Conservation (phyloP, 306 rosid species). For the Gleditsia sinensis region DNA sequence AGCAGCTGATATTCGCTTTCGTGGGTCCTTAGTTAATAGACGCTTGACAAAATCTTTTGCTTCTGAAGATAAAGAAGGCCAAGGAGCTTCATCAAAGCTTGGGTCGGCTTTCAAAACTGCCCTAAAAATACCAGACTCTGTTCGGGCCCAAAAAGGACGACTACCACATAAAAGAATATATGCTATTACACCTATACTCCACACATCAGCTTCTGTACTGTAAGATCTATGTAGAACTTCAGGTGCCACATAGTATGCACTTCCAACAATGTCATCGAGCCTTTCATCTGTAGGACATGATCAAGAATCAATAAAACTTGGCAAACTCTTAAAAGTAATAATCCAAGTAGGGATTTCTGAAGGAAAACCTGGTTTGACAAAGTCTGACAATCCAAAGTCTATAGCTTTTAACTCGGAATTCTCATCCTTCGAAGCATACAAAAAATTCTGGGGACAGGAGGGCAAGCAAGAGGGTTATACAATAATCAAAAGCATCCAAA, state of each 20-base stretch:
- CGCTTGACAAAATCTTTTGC: constrained; percentile 97
- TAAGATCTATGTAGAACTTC: constrained; percentile 98
- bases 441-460: constrained; percentile 66
- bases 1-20: constrained; percentile 94
- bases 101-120: constrained; percentile 97
- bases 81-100: constrained; percentile 90
- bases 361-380: constrained; percentile 86
- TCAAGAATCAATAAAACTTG: constrained; percentile 27
- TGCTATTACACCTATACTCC: constrained; percentile 98
- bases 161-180: constrained; percentile 98
- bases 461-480: constrained; percentile 30
- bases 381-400: constrained; percentile 97
- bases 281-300: constrained; percentile 73
- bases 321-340: constrained; percentile 19
- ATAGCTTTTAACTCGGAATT: constrained; percentile 87
- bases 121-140: constrained; percentile 94
- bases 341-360: constrained; percentile 24
- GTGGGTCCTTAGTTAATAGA: constrained; percentile 85
- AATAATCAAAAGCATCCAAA: constrained; percentile 19
- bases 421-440: constrained; percentile 86
- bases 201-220: constrained; percentile 93
- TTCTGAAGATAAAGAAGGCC: constrained; percentile 88
- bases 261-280: constrained; percentile 98
- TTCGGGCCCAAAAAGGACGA: constrained; percentile 99
- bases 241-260: constrained; percentile 98